Evolutionary conservation across 208 protist genomes (phyloP).

Genomic region (Phytomonas sp.): DNA sequence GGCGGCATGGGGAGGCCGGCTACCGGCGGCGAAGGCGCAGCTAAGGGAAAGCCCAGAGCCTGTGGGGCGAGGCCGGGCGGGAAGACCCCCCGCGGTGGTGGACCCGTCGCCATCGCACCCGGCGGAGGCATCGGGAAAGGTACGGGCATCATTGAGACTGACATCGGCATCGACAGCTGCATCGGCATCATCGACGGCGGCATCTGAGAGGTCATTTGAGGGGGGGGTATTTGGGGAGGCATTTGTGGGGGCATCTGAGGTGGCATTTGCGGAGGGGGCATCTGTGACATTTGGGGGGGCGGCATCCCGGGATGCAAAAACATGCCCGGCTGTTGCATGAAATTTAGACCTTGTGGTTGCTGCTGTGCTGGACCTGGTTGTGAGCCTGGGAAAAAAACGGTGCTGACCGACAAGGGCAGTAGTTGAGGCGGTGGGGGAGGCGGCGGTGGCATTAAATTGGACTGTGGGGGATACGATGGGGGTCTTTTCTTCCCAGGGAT

Average conservation of each 20-base stretch:
- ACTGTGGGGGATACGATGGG: background rate
- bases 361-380: constrained; percentile 6
- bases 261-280: background rate
- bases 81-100: background rate
- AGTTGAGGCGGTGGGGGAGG: constrained; percentile 7
- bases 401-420: constrained; percentile 1
- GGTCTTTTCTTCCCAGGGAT: background rate
- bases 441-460: background rate
- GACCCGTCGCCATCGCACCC: background rate
- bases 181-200: background rate
- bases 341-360: background rate
- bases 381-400: background rate
- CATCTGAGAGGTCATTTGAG: background rate
- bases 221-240: background rate
- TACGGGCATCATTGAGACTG: constrained; percentile 29
- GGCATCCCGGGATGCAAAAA: background rate
- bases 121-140: constrained; percentile 16
- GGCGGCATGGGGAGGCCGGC: background rate
- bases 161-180: constrained; percentile 18
- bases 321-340: background rate
- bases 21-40: background rate
- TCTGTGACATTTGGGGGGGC: background rate
- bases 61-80: background rate
- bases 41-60: background rate
- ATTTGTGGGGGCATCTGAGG: background rate